Evolutionary conservation across 139 green algal species (phyloP).

Genomic region (Asterochloris erici): DNA sequence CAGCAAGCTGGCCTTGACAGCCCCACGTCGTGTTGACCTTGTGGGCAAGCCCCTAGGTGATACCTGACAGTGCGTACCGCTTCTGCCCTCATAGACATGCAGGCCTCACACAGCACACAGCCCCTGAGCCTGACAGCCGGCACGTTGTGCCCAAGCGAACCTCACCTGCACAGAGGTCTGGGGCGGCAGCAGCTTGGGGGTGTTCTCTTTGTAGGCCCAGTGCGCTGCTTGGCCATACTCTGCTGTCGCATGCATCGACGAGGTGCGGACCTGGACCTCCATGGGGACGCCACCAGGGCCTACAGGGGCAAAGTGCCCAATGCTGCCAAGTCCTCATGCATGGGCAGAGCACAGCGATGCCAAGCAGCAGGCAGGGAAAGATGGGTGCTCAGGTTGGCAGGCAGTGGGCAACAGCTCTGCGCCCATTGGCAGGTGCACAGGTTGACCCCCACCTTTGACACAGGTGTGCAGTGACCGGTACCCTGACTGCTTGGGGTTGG

Average conservation of each 20-base stretch:
- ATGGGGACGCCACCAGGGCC: slow-evolving; percentile 69
- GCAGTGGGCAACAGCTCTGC: neutral
- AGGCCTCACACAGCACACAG: too few species aligned
- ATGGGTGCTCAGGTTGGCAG: neutral
- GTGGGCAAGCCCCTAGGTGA: neutral
- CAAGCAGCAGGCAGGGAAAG: neutral
- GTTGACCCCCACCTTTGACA: slow-evolving; percentile 32
- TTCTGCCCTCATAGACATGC: neutral
- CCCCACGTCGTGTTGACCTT: too few species aligned
- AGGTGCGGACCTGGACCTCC: slow-evolving; percentile 70
- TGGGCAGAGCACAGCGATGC: neutral
- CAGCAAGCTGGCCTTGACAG: too few species aligned
- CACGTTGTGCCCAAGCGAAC: neutral
- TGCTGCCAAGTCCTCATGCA: neutral
- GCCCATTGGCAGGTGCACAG: too few species aligned
- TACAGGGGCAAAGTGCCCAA: neutral
- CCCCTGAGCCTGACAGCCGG: neutral
- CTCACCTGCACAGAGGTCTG: neutral
- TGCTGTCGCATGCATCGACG: slow-evolving; percentile 71
- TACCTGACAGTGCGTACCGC: neutral
- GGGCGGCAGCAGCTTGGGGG: slow-evolving; percentile 1
- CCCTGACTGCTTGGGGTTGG: slow-evolving; percentile 63
- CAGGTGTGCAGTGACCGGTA: slow-evolving; percentile 88
- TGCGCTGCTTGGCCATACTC: slow-evolving; percentile 84
- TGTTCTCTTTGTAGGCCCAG: slow-evolving; percentile 84